Conservation (phyloP, 495 filamentous ascomycete species). For the Astrothelium macrocarpum region DNA sequence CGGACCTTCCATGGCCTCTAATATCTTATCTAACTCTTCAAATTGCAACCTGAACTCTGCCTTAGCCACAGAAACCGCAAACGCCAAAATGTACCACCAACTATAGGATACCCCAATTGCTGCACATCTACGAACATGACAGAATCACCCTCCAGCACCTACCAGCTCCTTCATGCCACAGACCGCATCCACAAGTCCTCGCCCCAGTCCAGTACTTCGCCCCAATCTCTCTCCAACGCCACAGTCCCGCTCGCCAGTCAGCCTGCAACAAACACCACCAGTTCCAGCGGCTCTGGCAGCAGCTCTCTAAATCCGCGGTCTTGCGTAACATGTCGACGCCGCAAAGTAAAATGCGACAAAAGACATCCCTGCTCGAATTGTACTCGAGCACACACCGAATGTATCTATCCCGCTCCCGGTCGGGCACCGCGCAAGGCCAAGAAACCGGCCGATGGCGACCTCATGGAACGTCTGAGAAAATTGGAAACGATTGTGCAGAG, state of each 20-base stretch:
- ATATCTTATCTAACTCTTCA: neutral
- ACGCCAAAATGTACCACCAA: neutral
- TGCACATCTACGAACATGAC: neutral
- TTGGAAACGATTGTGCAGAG: conserved; percentile 75
- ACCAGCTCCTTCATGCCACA: neutral
- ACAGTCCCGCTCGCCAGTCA: neutral
- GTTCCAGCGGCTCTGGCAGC: neutral
- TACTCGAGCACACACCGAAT: conserved; percentile 64
- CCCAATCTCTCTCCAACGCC: neutral
- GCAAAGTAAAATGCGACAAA: conserved; percentile 88
- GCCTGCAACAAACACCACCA: conserved; percentile 1
- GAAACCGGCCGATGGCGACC: conserved; percentile 61
- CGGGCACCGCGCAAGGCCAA: conserved; percentile 64
- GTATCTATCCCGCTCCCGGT: conserved; percentile 74
- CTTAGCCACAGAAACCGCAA: too few relatives aligned
- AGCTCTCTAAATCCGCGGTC: conserved; percentile 52
- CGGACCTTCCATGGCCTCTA: neutral
- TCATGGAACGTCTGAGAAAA: conserved; percentile 65
- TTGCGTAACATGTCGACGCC: conserved; percentile 72
- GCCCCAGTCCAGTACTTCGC: neutral
- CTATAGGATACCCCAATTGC: neutral
- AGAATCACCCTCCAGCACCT: neutral
- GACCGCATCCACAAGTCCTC: neutral
- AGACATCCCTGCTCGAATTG: conserved; percentile 76
- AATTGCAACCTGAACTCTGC: neutral